These are phyloP conservation scores for Aquilaria sinensis DNA, from an alignment of 345 rosid genomes.

Conservation along the genomic window DNA sequence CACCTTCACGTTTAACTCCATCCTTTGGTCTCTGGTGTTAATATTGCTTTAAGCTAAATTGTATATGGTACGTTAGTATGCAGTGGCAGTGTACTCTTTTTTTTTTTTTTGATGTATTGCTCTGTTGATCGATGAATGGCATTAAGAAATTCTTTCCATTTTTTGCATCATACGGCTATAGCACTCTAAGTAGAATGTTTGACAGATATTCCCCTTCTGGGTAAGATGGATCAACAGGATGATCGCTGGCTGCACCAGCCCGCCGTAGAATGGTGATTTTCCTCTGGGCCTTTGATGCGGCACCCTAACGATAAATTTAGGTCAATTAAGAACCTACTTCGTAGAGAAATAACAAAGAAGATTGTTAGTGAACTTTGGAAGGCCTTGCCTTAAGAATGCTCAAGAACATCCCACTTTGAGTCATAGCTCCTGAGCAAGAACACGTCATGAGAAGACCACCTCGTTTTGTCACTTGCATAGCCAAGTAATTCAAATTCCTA, in stretches of 20 bases:
- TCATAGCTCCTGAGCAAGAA: constrained; percentile 93
- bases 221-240: constrained; percentile 79
- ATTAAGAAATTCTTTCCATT: neutral
- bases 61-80: no score
- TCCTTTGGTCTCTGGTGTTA: neutral
- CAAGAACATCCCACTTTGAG: constrained; percentile 75
- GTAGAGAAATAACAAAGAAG: no score
- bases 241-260: constrained; percentile 83
- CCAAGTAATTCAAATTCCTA: constrained; percentile 68
- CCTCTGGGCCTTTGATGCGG: constrained; percentile 61
- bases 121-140: neutral
- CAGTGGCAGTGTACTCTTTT: constrained; percentile 17
- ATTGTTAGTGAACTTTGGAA: neutral
- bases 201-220: constrained; percentile 84
- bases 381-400: constrained; percentile 54
- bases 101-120: neutral
- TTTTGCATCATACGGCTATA: constrained; percentile 4
- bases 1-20: constrained; percentile 4
- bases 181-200: constrained; percentile 52
- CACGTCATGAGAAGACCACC: constrained; percentile 94
- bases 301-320: constrained; percentile 31
- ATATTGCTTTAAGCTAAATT: neutral
- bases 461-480: constrained; percentile 65
- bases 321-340: neutral
- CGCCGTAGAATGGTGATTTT: constrained; percentile 58